Conservation (phyloP, 2,329 filamentous ascomycete genomes). For the Hymenoscyphus linearis region DNA sequence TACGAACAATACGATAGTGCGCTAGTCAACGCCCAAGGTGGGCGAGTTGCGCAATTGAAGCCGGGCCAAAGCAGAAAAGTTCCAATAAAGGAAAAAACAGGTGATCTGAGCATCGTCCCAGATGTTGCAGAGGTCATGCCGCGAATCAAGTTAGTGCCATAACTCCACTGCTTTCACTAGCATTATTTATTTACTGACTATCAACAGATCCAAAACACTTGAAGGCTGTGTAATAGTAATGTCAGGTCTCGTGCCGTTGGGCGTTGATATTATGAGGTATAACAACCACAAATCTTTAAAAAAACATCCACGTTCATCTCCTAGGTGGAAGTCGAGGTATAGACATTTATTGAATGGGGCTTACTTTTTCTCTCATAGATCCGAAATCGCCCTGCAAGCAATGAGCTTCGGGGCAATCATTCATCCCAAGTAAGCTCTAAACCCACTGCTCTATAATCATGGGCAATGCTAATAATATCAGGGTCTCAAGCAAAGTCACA, state of each 20-base stretch:
- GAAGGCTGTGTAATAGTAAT: slow-evolving; percentile 75
- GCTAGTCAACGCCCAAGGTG: slow-evolving; percentile 35
- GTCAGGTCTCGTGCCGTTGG: slow-evolving; percentile 83
- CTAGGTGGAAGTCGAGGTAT: neutral
- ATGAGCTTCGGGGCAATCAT: slow-evolving; percentile 75
- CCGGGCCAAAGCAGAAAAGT: slow-evolving; percentile 39
- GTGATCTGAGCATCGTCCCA: slow-evolving; percentile 60
- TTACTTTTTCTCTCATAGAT: slow-evolving; percentile 38
- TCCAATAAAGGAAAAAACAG: slow-evolving; percentile 35
- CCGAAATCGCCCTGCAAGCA: slow-evolving; percentile 84
- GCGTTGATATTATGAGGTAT: slow-evolving; percentile 63
- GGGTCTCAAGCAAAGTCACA: slow-evolving; percentile 57
- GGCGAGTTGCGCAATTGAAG: slow-evolving; percentile 36
- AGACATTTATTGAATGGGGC: neutral
- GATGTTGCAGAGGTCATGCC: slow-evolving; percentile 85
- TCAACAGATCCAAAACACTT: slow-evolving; percentile 53
- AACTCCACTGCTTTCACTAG: neutral
- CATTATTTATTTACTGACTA: slow-evolving; percentile 19
- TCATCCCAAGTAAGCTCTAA: slow-evolving; percentile 32
- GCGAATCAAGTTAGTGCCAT: slow-evolving; percentile 57
- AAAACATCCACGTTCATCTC: neutral
- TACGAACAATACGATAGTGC: slow-evolving; percentile 73
- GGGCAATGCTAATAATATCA: slow-evolving; percentile 27
- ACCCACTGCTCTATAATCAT: neutral
- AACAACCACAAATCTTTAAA: neutral